Percentiles rank a stretch among this genome's conserved stretches.
Evolutionary conservation across 129 eudicot species (phyloP).

Genomic region (Pulicaria dysenterica): DNA sequence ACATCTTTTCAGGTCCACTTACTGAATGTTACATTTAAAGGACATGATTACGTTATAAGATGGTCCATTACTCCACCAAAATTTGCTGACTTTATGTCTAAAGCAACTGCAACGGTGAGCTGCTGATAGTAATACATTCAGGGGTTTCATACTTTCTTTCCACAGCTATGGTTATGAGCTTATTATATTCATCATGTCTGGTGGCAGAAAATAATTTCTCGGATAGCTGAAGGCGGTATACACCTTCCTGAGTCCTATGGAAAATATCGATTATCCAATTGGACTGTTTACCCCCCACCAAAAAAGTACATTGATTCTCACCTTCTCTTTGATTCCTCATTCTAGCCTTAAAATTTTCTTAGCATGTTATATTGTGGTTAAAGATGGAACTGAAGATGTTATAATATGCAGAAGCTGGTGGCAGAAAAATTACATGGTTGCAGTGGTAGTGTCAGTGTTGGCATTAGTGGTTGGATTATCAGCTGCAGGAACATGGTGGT

Average conservation of each 20-base stretch:
- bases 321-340: background rate
- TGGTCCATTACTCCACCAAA: conserved; percentile 76
- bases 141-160: background rate
- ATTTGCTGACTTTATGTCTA: conserved; percentile 51
- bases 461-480: conserved; percentile 48
- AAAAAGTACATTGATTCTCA: conserved; percentile 46
- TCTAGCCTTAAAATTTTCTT: background rate
- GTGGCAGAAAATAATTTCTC: conserved; percentile 61
- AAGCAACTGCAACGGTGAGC: conserved; percentile 64
- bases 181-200: background rate
- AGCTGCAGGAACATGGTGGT: conserved; percentile 65
- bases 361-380: background rate
- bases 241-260: conserved; percentile 83
- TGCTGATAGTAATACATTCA: conserved; percentile 2
- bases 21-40: conserved; percentile 50
- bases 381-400: too few species aligned
- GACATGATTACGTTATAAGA: conserved; percentile 56
- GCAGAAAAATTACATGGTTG: conserved; percentile 52
- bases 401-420: conserved; percentile 69
- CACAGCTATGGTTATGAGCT: conserved; percentile 4
- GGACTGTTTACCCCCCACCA: conserved; percentile 61
- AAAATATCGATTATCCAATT: conserved; percentile 56
- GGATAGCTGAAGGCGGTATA: conserved; percentile 59
- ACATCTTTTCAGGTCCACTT: conserved; percentile 63
- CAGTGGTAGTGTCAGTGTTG: conserved; percentile 38